Percentiles rank a stretch among this genome's conserved stretches.
Conservation (phyloP, 208 protist species). For the Crithidia sp. region DNA sequence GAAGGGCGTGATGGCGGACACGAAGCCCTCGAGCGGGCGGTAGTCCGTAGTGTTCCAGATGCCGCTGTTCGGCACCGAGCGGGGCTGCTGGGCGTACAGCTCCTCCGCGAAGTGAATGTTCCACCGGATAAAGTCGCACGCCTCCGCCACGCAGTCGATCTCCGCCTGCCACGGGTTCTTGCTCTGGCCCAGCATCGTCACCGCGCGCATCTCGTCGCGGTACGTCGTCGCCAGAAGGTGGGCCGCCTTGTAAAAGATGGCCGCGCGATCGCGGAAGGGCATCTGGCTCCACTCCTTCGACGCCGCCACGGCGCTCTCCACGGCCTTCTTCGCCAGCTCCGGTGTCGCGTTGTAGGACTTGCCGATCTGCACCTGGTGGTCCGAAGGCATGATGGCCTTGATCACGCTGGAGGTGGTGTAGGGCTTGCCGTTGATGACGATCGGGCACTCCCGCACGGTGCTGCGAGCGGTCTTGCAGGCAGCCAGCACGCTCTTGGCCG, state of each 20-base stretch:
- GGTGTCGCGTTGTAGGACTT: slow-evolving; percentile 86
- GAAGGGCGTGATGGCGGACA: slow-evolving; percentile 96
- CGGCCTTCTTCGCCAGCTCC: slow-evolving; percentile 88
- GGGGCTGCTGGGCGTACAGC: slow-evolving; percentile 91
- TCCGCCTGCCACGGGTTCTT: slow-evolving; percentile 98
- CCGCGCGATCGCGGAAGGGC: slow-evolving; percentile 90
- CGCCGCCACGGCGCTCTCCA: slow-evolving; percentile 85
- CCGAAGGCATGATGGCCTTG: slow-evolving; percentile 70
- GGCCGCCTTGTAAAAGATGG: slow-evolving; percentile 95
- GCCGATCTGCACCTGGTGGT: slow-evolving; percentile 81
- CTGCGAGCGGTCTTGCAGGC: slow-evolving; percentile 74
- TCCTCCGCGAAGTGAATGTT: slow-evolving; percentile 95
- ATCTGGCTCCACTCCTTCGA: slow-evolving; percentile 75
- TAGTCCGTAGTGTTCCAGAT: slow-evolving; percentile 97
- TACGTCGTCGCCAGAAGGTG: slow-evolving; percentile 91
- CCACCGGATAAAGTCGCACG: slow-evolving; percentile 97
- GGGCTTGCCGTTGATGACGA: slow-evolving; percentile 90
- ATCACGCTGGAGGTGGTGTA: slow-evolving; percentile 77
- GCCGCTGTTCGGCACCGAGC: slow-evolving; percentile 61
- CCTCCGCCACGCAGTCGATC: slow-evolving; percentile 96
- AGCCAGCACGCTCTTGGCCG: slow-evolving; percentile 58
- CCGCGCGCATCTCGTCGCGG: slow-evolving; percentile 86
- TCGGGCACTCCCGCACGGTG: slow-evolving; percentile 81
- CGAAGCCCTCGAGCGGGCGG: slow-evolving; percentile 97
- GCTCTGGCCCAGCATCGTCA: slow-evolving; percentile 96